phyloP scores from a whole-genome alignment of 805 yeast species.

The Metahyphopichia silvanorum region DNA sequence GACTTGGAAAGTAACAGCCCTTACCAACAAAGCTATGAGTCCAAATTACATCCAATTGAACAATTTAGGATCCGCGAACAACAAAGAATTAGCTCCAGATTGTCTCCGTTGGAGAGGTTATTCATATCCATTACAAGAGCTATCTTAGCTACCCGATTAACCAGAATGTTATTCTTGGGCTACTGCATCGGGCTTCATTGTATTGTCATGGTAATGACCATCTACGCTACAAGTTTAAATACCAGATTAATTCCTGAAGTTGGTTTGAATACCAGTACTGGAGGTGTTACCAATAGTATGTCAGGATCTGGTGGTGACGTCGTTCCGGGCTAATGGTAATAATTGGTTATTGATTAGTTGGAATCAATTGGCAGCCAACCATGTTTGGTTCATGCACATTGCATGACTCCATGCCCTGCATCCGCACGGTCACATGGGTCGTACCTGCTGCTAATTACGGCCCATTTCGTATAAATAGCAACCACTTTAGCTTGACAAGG shows the following conservation, averaged over 20 bases:
- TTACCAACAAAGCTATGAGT: constrained; percentile 66
- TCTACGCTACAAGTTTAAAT: constrained; percentile 50
- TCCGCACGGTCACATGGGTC: neutral
- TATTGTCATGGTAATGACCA: constrained; percentile 61
- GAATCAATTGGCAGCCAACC: neutral
- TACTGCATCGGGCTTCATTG: constrained; percentile 77
- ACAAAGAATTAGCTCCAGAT: constrained; percentile 65
- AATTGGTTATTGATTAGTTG: too few species aligned
- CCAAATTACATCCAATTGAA: constrained; percentile 78
- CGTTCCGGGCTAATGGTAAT: too few species aligned
- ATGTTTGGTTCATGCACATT: neutral
- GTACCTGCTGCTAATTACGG: too few species aligned
- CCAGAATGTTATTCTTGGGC: constrained; percentile 67
- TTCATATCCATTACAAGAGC: constrained; percentile 69
- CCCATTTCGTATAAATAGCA: neutral
- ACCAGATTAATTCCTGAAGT: constrained; percentile 45
- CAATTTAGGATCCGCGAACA: constrained; percentile 76
- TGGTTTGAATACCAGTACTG: constrained; percentile 38
- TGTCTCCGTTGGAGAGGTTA: constrained; percentile 78
- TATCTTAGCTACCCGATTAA: constrained; percentile 68
- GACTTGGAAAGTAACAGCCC: constrained; percentile 52
- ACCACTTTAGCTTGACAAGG: neutral
- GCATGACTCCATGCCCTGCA: neutral
- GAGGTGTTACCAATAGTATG: constrained; percentile 29
- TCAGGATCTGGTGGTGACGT: constrained; percentile 9